phyloP scores from a whole-genome alignment of 495 filamentous ascomycete species.

The Podospora pseudoanserina region DNA sequence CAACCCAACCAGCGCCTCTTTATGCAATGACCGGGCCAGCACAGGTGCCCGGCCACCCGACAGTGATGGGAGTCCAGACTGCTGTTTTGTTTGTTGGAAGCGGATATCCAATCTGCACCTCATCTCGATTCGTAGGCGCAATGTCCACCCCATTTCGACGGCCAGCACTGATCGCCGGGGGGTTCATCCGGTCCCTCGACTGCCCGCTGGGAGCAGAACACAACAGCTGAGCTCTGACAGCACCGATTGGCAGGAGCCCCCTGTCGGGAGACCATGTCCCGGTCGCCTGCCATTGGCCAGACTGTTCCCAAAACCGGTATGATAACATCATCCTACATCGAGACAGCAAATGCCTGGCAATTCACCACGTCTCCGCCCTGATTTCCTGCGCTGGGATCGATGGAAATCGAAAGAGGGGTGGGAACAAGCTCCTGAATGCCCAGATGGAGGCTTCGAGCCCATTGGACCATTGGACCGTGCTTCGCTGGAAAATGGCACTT shows the following conservation, averaged over 20 bases:
- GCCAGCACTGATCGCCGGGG: background rate
- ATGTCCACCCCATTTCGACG: slow-evolving; percentile 1
- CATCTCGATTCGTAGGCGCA: background rate
- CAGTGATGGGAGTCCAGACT: background rate
- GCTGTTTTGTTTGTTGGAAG: background rate
- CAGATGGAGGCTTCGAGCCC: background rate
- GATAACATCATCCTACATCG: slow-evolving; percentile 32
- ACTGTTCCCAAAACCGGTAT: slow-evolving; percentile 20
- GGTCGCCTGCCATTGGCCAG: slow-evolving; percentile 18
- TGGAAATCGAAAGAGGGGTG: background rate
- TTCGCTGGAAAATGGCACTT: background rate
- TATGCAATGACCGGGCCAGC: background rate
- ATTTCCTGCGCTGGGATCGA: slow-evolving; percentile 20
- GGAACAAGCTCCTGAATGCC: background rate
- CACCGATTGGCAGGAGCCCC: slow-evolving; percentile 12
- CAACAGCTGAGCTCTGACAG: slow-evolving; percentile 1
- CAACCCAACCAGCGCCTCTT: background rate
- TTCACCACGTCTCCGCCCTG: slow-evolving; percentile 21
- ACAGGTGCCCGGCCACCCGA: background rate
- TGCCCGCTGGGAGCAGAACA: background rate
- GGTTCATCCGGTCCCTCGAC: background rate
- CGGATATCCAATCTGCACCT: slow-evolving; percentile 6
- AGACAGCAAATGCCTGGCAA: slow-evolving; percentile 6
- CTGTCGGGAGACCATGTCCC: slow-evolving; percentile 6
- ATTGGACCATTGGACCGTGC: background rate